Conservation (phyloP, 176 grass and related monocot species). For the Oryza australiensis region DNA sequence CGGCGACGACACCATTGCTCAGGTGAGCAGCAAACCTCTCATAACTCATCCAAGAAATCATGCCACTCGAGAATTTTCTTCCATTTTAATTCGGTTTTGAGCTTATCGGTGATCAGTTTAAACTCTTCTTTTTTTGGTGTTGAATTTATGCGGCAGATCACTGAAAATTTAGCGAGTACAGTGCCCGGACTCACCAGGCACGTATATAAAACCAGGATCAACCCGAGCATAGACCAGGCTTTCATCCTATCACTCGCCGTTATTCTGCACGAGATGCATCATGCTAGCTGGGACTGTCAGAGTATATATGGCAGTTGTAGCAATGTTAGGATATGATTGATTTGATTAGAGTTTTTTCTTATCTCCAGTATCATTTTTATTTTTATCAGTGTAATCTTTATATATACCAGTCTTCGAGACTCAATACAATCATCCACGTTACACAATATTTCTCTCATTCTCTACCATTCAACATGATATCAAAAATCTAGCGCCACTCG, state of each 20-base stretch:
- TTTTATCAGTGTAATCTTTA: no score
- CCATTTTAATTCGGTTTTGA: not conserved
- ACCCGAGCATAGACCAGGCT: constrained; percentile 44
- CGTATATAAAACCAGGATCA: constrained; percentile 35
- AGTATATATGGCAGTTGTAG: no score
- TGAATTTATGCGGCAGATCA: not conserved
- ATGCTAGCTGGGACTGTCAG: not conserved
- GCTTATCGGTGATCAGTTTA: not conserved
- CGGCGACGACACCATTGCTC: constrained; percentile 26
- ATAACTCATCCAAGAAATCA: no score
- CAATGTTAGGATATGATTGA: no score
- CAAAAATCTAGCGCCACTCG: no score
- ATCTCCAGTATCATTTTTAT: no score
- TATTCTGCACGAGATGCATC: constrained; percentile 55
- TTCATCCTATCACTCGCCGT: constrained; percentile 50
- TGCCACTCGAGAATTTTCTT: not conserved
- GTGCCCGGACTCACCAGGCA: constrained; percentile 23
- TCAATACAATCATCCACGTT: no score
- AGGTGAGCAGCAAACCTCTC: constrained; percentile 5
- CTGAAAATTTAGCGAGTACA: not conserved
- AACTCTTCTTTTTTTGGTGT: not conserved
- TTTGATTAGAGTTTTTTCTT: no score
- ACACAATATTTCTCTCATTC: no score
- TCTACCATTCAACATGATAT: no score
- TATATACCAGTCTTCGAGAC: no score